Conservation (phyloP, 2,329 filamentous ascomycete genomes). For the Alternaria metachromatica region DNA sequence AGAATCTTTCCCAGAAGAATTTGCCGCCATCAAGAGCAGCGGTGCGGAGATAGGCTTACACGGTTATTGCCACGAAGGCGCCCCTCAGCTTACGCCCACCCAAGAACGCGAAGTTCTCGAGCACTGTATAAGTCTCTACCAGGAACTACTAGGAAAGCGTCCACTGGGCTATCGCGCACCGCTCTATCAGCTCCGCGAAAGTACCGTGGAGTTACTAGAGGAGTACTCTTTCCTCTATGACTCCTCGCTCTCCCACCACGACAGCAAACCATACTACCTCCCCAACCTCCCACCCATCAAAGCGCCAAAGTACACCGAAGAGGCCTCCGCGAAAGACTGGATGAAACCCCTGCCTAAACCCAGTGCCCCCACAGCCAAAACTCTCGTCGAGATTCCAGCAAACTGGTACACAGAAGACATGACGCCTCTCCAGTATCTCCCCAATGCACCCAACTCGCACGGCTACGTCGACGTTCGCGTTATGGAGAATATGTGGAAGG, state of each 20-base stretch:
- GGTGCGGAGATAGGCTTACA: slow-evolving; percentile 62
- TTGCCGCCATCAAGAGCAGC: slow-evolving; percentile 58
- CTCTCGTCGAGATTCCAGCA: slow-evolving; percentile 57
- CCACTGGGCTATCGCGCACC: slow-evolving; percentile 61
- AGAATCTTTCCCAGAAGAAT: slow-evolving; percentile 63
- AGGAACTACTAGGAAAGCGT: slow-evolving; percentile 53
- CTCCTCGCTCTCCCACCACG: slow-evolving; percentile 59
- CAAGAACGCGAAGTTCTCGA: slow-evolving; percentile 60
- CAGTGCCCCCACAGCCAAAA: slow-evolving; percentile 26
- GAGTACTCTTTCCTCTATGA: slow-evolving; percentile 60
- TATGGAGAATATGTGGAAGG: slow-evolving; percentile 67
- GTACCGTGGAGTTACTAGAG: slow-evolving; percentile 57
- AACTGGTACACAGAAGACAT: slow-evolving; percentile 62
- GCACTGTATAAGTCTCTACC: slow-evolving; percentile 56
- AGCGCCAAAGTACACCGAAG: slow-evolving; percentile 50
- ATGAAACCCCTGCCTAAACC: slow-evolving; percentile 52
- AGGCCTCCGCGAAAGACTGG: slow-evolving; percentile 51
- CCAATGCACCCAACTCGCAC: slow-evolving; percentile 58
- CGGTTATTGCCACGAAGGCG: slow-evolving; percentile 59
- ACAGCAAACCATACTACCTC: slow-evolving; percentile 58
- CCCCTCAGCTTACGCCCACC: slow-evolving; percentile 54
- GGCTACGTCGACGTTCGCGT: slow-evolving; percentile 65
- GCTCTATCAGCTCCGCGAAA: slow-evolving; percentile 58
- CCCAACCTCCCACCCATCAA: slow-evolving; percentile 52
- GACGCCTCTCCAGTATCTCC: slow-evolving; percentile 57